phyloP scores from a whole-genome alignment of 202 grass and related monocot species.

The Elaeis oleifera region DNA sequence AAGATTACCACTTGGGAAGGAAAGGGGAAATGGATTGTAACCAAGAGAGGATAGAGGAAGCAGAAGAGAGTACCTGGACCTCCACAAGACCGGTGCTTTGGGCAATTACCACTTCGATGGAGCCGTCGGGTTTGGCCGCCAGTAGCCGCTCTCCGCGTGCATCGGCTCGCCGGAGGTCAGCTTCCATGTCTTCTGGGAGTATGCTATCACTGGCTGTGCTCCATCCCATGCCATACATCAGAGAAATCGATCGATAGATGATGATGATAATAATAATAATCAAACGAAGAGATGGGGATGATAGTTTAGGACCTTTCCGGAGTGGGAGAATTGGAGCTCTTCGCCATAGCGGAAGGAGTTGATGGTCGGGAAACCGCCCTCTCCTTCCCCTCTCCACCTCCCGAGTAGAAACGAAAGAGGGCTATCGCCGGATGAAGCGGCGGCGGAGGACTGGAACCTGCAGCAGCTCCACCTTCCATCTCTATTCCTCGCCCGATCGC shows the following conservation, averaged over 20 bases:
- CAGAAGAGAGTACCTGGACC: conserved; percentile 41
- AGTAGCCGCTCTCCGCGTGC: conserved; percentile 87
- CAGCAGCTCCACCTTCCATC: neutral
- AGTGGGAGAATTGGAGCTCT: conserved; percentile 82
- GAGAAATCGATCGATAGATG: no score
- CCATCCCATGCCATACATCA: no score
- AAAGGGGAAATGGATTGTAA: no score
- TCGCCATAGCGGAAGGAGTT: conserved; percentile 79
- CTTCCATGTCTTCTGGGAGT: conserved; percentile 84
- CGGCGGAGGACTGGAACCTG: conserved; percentile 23
- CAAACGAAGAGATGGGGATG: neutral
- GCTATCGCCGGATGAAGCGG: conserved; percentile 50
- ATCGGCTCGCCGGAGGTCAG: conserved; percentile 65
- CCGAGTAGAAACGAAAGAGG: conserved; percentile 56
- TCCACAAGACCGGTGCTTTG: conserved; percentile 85
- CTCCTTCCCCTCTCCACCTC: conserved; percentile 66
- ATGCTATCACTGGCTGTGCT: conserved; percentile 87
- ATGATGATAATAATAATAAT: neutral
- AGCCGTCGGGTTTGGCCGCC: conserved; percentile 54
- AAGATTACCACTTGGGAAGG: no score
- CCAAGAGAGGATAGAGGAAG: neutral
- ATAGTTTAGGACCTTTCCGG: conserved; percentile 46
- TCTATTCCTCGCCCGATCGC: no score
- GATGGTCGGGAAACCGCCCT: conserved; percentile 77
- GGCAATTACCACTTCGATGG: conserved; percentile 68